Evolutionary conservation across 805 yeast genomes (phyloP).

Genomic region (Metschnikowia peoriensis): DNA sequence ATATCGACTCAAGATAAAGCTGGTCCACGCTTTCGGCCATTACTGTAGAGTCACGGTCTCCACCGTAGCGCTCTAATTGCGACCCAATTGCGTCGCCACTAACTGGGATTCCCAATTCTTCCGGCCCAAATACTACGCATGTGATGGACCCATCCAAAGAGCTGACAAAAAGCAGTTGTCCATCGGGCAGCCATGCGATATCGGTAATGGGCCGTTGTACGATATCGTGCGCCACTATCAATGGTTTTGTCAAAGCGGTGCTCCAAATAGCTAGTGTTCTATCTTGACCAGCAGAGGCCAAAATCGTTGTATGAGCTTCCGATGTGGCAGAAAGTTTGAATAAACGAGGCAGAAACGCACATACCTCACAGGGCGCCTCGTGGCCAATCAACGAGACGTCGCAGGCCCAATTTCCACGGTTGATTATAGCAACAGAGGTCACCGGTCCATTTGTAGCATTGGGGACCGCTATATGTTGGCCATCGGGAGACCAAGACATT

Average conservation of each 20-base stretch:
- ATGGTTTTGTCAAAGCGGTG: constrained; percentile 71
- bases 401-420: constrained; percentile 78
- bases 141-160: constrained; percentile 85
- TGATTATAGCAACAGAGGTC: constrained; percentile 67
- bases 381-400: constrained; percentile 77
- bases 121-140: constrained; percentile 57
- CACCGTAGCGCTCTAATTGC: constrained; percentile 81
- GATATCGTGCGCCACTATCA: constrained; percentile 76
- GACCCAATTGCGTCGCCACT: constrained; percentile 60
- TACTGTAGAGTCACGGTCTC: constrained; percentile 76
- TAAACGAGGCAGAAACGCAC: constrained; percentile 68
- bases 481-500: constrained; percentile 89
- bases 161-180: constrained; percentile 66
- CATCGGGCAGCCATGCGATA: constrained; percentile 84
- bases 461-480: constrained; percentile 82
- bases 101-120: constrained; percentile 66
- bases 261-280: constrained; percentile 86
- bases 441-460: constrained; percentile 85
- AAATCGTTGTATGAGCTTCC: constrained; percentile 54
- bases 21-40: constrained; percentile 88
- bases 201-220: constrained; percentile 81
- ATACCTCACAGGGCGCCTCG: constrained; percentile 83
- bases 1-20: constrained; percentile 43
- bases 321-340: constrained; percentile 38
- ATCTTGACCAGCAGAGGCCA: constrained; percentile 98